These are phyloP conservation scores for Xylariaceae sp. DNA, from an alignment of 2,329 filamentous ascomycete species.

Conservation along the genomic window DNA sequence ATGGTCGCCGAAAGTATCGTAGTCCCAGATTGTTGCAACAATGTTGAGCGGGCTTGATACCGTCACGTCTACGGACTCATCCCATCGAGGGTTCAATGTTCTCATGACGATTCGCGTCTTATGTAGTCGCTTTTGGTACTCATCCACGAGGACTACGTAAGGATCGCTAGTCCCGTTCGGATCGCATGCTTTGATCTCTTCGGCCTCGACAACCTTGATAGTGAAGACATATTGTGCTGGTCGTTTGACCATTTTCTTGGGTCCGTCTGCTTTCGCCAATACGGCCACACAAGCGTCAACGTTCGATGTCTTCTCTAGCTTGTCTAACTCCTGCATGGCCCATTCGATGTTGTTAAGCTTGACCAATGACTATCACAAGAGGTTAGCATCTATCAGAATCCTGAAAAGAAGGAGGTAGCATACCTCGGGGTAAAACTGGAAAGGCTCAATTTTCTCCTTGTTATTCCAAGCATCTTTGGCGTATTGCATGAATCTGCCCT, in stretches of 20 bases:
- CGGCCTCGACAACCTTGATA: conserved; percentile 96
- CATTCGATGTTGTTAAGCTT: conserved; percentile 98
- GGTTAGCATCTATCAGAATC: conserved; percentile 27
- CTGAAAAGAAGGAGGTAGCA: conserved; percentile 26
- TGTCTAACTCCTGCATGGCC: conserved; percentile 86
- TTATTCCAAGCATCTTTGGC: conserved; percentile 90
- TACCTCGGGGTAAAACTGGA: conserved; percentile 92
- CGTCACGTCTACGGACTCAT: conserved; percentile 93
- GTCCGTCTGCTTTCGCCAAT: conserved; percentile 67
- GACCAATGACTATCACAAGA: conserved; percentile 68
- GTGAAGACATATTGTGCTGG: conserved; percentile 94
- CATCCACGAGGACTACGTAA: conserved; percentile 93
- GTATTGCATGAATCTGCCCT: conserved; percentile 88
- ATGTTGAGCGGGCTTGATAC: conserved; percentile 88
- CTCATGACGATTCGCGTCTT: conserved; percentile 91
- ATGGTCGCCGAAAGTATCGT: conserved; percentile 94
- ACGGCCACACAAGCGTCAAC: conserved; percentile 85
- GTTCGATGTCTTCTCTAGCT: conserved; percentile 82
- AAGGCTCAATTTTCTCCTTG: conserved; percentile 91
- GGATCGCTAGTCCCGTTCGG: conserved; percentile 91
- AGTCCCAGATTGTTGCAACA: conserved; percentile 97
- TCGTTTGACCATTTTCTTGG: conserved; percentile 58
- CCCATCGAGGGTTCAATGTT: conserved; percentile 91
- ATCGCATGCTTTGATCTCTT: conserved; percentile 97
- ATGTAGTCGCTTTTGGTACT: conserved; percentile 92